These are phyloP conservation scores for Penicillium capsulatum DNA, from an alignment of 2,329 filamentous ascomycete species.

Conservation along the genomic window DNA sequence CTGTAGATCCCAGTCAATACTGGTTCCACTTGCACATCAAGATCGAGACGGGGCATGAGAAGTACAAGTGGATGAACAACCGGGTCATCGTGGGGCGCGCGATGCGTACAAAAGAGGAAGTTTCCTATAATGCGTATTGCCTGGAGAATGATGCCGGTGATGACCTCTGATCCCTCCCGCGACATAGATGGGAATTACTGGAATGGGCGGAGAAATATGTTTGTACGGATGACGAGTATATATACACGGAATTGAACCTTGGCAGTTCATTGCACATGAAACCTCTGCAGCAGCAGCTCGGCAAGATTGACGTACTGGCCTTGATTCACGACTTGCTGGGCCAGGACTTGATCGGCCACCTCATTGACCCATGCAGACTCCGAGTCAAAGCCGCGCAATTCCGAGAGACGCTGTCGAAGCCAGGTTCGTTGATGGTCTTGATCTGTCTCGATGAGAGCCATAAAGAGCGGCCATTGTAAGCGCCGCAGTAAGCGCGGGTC, in stretches of 20 bases:
- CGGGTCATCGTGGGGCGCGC: slow-evolving; percentile 26
- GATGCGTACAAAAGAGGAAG: slow-evolving; percentile 23
- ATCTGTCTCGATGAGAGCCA: slow-evolving; percentile 33
- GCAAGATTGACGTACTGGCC: slow-evolving; percentile 26
- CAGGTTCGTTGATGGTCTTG: slow-evolving; percentile 28
- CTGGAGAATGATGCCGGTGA: slow-evolving; percentile 24
- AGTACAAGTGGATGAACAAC: slow-evolving; percentile 28
- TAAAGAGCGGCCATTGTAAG: slow-evolving; percentile 33
- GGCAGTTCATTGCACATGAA: slow-evolving; percentile 13
- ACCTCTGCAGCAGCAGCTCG: slow-evolving; percentile 23
- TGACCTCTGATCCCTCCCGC: no score
- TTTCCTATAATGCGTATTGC: slow-evolving; percentile 29
- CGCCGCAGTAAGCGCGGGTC: slow-evolving; percentile 32
- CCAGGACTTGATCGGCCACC: slow-evolving; percentile 27
- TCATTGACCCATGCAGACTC: slow-evolving; percentile 31
- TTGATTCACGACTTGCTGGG: slow-evolving; percentile 24
- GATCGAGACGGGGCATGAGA: slow-evolving; percentile 24
- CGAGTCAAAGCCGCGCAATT: slow-evolving; percentile 27
- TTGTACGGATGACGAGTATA: slow-evolving; percentile 12
- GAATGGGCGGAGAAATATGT: slow-evolving; percentile 14
- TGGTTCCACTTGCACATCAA: slow-evolving; percentile 29
- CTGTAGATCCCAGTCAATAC: slow-evolving; percentile 23
- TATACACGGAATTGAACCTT: no score
- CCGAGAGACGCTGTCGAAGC: slow-evolving; percentile 30
- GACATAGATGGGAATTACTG: no score